phyloP scores from a whole-genome alignment of 805 yeast genomes.

The Metschnikowia matae region DNA sequence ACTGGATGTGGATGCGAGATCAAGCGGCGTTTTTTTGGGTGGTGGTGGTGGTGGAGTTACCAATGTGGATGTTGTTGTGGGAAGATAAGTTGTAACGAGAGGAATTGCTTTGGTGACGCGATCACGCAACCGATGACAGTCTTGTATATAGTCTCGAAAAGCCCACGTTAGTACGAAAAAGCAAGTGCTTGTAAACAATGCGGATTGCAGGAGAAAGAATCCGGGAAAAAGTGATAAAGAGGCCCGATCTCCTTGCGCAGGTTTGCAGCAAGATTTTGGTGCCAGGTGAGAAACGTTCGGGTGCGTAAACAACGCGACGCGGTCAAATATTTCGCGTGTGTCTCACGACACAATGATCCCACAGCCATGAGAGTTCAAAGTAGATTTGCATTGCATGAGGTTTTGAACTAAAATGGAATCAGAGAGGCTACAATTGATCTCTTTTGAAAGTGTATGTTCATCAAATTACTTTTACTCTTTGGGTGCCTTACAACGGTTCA shows the following conservation, averaged over 20 bases:
- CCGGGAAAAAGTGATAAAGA: neutral
- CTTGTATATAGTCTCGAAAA: neutral
- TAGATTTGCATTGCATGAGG: neutral
- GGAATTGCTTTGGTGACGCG: neutral
- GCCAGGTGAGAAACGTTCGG: slow-evolving; percentile 2
- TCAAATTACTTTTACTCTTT: neutral
- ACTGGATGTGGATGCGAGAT: neutral
- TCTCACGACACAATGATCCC: neutral
- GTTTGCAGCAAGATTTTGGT: slow-evolving; percentile 3
- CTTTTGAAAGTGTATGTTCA: neutral
- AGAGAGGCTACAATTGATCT: neutral
- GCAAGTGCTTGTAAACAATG: neutral
- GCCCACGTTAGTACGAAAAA: neutral
- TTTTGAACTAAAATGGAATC: neutral
- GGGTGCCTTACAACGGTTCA: neutral
- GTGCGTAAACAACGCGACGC: slow-evolving; percentile 21
- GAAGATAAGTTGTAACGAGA: neutral
- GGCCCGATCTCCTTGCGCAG: slow-evolving; percentile 2
- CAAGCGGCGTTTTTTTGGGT: neutral
- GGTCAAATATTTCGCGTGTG: slow-evolving; percentile 5
- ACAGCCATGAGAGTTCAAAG: neutral
- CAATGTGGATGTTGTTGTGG: neutral
- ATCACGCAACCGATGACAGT: neutral
- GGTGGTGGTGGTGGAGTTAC: neutral
- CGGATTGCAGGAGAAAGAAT: slow-evolving; percentile 1